These are phyloP conservation scores for Fusarium sp. DNA, from an alignment of 2,329 filamentous ascomycete species.

Conservation along the genomic window DNA sequence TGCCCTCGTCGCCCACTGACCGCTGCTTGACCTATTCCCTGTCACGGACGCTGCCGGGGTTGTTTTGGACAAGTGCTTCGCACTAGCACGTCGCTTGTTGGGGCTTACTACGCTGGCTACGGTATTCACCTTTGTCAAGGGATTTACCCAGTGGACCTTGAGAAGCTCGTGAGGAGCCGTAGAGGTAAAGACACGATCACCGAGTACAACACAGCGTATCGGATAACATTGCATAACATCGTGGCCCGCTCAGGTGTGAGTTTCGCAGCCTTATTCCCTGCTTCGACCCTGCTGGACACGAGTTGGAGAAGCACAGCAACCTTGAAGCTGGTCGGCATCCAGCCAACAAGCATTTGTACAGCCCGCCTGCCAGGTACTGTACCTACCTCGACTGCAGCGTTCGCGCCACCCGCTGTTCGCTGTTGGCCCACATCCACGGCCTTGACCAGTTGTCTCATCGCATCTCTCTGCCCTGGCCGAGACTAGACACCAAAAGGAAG, in stretches of 20 bases:
- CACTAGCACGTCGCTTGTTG: constrained; percentile 41
- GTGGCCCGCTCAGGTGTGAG: constrained; percentile 10
- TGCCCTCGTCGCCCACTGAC: constrained; percentile 42
- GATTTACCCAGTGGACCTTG: constrained; percentile 27
- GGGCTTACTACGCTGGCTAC: constrained; percentile 12
- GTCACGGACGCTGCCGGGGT: constrained; percentile 43
- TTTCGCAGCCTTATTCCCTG: constrained; percentile 7
- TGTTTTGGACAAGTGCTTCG: constrained; percentile 41
- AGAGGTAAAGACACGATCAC: constrained; percentile 34
- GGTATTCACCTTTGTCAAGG: constrained; percentile 17
- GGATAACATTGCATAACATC: constrained; percentile 12
- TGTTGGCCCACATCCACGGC: constrained; percentile 40
- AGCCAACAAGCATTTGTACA: constrained; percentile 30
- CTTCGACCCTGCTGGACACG: constrained; percentile 4
- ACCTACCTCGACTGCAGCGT: constrained; percentile 39
- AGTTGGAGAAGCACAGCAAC: constrained; percentile 29
- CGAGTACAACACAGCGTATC: constrained; percentile 18
- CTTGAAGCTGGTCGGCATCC: constrained; percentile 12
- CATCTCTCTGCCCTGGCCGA: constrained; percentile 16
- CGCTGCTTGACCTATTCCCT: constrained; percentile 44
- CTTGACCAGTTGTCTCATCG: constrained; percentile 33
- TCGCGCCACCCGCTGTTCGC: constrained; percentile 48
- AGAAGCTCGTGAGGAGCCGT: constrained; percentile 17
- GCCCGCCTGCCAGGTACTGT: constrained; percentile 35
- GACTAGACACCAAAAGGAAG: constrained; percentile 17